phyloP scores from a whole-genome alignment of 1,139 yeast species.

The Candida sojae region DNA sequence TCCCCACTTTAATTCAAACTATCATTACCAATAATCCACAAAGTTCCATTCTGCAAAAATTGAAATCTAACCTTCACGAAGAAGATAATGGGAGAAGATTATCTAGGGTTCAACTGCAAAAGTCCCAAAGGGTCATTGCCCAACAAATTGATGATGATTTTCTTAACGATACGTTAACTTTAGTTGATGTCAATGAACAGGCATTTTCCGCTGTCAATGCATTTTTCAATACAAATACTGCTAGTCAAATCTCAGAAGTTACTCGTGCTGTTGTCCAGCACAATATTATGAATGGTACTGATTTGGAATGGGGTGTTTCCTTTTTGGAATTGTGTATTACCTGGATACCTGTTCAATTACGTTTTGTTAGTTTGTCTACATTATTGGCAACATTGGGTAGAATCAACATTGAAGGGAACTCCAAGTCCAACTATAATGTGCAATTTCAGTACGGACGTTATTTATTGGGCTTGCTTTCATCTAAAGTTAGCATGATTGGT shows the following conservation, averaged over 20 bases:
- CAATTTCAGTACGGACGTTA: slow-evolving; percentile 54
- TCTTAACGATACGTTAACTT: slow-evolving; percentile 29
- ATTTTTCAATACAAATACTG: slow-evolving; percentile 51
- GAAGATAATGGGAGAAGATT: slow-evolving; percentile 27
- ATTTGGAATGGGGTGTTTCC: slow-evolving; percentile 51
- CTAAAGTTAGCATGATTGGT: slow-evolving; percentile 85
- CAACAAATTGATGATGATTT: slow-evolving; percentile 27
- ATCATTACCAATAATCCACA: slow-evolving; percentile 22
- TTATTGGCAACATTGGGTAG: slow-evolving; percentile 34
- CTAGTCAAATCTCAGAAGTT: slow-evolving; percentile 50
- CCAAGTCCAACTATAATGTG: slow-evolving; percentile 28
- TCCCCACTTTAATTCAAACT: slow-evolving; percentile 43
- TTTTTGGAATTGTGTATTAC: slow-evolving; percentile 67
- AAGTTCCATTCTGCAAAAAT: slow-evolving; percentile 21
- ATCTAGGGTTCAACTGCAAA: slow-evolving; percentile 29
- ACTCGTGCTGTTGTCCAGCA: slow-evolving; percentile 44
- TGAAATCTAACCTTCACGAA: slow-evolving; percentile 26
- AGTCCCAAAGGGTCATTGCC: slow-evolving; percentile 16
- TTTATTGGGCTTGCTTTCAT: slow-evolving; percentile 61
- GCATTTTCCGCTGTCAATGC: slow-evolving; percentile 47
- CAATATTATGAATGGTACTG: slow-evolving; percentile 26
- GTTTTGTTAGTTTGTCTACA: slow-evolving; percentile 65
- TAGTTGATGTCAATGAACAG: slow-evolving; percentile 33
- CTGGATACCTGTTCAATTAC: slow-evolving; percentile 86
- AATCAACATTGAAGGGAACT: slow-evolving; percentile 21